phyloP scores from a whole-genome alignment of 371 early-diverging fungal species.

The Mortierella sp. region DNA sequence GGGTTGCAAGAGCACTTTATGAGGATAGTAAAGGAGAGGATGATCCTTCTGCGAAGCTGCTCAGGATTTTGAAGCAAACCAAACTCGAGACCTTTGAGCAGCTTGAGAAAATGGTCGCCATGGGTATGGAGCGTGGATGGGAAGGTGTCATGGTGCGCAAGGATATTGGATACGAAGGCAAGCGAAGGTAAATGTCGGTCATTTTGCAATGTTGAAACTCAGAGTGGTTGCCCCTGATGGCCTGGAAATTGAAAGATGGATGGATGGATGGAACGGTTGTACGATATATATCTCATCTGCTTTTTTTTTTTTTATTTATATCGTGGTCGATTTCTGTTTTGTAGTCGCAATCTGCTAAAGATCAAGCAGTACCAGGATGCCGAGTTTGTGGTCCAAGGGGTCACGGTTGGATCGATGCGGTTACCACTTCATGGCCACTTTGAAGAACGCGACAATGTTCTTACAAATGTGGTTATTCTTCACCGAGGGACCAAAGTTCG shows the following conservation, averaged over 20 bases:
- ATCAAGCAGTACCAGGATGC: constrained; percentile 69
- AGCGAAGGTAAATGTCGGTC: constrained; percentile 56
- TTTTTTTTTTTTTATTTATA: background rate
- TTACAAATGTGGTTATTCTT: constrained; percentile 60
- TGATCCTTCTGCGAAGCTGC: constrained; percentile 1
- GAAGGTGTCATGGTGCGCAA: constrained; percentile 69
- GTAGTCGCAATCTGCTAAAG: constrained; percentile 63
- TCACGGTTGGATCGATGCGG: constrained; percentile 62
- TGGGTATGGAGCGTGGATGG: constrained; percentile 59
- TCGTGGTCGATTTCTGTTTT: no score
- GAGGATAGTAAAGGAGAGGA: background rate
- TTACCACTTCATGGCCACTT: constrained; percentile 53
- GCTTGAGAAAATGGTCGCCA: constrained; percentile 44
- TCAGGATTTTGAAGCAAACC: constrained; percentile 55
- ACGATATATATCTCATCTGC: background rate
- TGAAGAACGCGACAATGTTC: constrained; percentile 51
- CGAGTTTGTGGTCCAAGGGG: constrained; percentile 63
- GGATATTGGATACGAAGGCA: constrained; percentile 64
- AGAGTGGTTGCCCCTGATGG: background rate
- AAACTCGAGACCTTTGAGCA: constrained; percentile 41
- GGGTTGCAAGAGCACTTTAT: constrained; percentile 19
- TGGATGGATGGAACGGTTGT: no score
- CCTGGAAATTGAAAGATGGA: no score
- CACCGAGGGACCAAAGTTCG: constrained; percentile 64
- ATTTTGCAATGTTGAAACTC: background rate